Conservation (phyloP, 352 stramenopile genomes). For the Saprolegnia parasitica region DNA sequence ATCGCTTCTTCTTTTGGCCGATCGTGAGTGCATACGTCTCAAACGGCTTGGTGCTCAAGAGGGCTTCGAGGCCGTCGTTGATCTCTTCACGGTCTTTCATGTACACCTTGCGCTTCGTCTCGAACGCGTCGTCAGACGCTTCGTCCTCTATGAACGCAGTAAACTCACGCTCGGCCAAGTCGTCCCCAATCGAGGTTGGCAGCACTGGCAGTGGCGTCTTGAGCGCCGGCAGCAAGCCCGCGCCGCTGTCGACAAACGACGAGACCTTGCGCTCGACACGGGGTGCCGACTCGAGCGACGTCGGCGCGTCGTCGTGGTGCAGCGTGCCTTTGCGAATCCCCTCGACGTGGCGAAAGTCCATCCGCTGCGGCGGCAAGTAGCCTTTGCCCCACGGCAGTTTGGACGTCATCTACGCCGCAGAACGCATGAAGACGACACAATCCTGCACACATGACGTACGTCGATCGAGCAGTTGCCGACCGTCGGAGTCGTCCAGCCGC, state of each 20-base stretch:
- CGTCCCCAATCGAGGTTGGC: not conserved
- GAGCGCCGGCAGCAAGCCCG: not conserved
- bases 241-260: not conserved
- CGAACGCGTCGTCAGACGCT: not conserved
- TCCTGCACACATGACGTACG: not conserved
- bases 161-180: not conserved
- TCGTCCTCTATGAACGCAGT: conserved; percentile 18
- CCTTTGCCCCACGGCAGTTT: conserved; percentile 80
- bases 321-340: conserved; percentile 60
- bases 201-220: conserved; percentile 43
- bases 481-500: conserved; percentile 76
- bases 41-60: conserved; percentile 81
- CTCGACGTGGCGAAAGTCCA: conserved; percentile 54
- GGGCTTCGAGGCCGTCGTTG: conserved; percentile 51
- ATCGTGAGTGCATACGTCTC: conserved; percentile 82
- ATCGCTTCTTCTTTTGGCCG: conserved; percentile 66
- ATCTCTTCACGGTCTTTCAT: conserved; percentile 64
- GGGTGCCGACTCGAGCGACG: conserved; percentile 8
- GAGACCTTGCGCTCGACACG: conserved; percentile 48
- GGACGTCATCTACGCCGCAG: conserved; percentile 38
- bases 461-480: conserved; percentile 76
- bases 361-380: conserved; percentile 53
- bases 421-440: not conserved
- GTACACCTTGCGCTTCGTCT: conserved; percentile 34
- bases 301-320: conserved; percentile 48